Conservation (phyloP, 176 grass and related monocot genomes). For the Melocanna baccifera region DNA sequence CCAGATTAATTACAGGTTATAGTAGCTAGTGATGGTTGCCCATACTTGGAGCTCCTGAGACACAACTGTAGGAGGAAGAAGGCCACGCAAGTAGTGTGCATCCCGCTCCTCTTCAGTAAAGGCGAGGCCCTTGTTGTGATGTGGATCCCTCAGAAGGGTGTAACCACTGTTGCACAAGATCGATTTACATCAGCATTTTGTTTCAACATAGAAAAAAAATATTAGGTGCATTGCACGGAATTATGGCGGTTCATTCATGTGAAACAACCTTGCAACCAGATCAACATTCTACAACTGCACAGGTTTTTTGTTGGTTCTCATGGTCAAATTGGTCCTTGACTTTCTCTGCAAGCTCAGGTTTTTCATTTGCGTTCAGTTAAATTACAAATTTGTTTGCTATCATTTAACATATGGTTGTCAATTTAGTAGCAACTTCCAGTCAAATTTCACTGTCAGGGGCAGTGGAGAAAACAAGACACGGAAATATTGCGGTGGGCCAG, state of each 20-base stretch:
- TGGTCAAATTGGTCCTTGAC: background rate
- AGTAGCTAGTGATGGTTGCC: background rate
- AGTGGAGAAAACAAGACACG: conserved; percentile 39
- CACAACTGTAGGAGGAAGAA: conserved; percentile 81
- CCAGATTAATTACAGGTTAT: background rate
- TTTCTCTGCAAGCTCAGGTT: background rate
- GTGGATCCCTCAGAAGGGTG: conserved; percentile 85
- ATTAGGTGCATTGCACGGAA: background rate
- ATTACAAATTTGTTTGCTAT: background rate
- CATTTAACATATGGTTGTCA: background rate
- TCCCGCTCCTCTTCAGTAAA: conserved; percentile 84
- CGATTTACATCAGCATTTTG: conserved; percentile 27
- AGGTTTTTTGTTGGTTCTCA: background rate
- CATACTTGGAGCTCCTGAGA: conserved; percentile 77
- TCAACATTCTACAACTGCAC: background rate
- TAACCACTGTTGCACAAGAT: conserved; percentile 65
- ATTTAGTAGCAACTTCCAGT: conserved; percentile 15
- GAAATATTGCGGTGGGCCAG: conserved; percentile 30
- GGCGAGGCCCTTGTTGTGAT: conserved; percentile 88
- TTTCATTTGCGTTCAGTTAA: background rate
- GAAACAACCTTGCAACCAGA: background rate
- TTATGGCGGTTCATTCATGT: background rate
- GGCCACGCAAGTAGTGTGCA: conserved; percentile 83
- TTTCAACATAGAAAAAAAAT: background rate
- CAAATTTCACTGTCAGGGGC: conserved; percentile 8